Percentiles rank a stretch among this genome's conserved stretches.
Conservation (phyloP, 768 basidiomycete genomes). For the Boletus tomentosulus region DNA sequence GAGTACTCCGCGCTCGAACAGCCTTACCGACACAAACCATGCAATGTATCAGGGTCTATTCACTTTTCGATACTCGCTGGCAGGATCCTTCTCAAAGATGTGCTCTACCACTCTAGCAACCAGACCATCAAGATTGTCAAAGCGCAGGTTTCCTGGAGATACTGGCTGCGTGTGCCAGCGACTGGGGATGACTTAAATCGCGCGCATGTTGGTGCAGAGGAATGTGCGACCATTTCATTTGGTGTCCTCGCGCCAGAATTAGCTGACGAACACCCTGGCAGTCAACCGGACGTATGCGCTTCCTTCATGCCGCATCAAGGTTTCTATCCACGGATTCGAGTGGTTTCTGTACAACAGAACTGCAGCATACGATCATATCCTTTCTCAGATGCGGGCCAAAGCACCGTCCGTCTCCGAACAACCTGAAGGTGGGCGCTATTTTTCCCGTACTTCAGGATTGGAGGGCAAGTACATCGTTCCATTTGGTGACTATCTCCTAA, state of each 20-base stretch:
- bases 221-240: slow-evolving; percentile 39
- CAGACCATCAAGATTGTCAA: slow-evolving; percentile 82
- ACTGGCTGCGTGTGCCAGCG: slow-evolving; percentile 83
- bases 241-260: background rate
- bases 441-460: slow-evolving; percentile 36
- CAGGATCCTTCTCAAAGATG: slow-evolving; percentile 81
- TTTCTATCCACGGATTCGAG: slow-evolving; percentile 82
- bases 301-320: slow-evolving; percentile 74
- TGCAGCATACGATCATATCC: slow-evolving; percentile 81
- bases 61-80: slow-evolving; percentile 89
- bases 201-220: slow-evolving; percentile 45
- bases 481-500: background rate
- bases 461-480: slow-evolving; percentile 31
- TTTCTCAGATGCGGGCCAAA: slow-evolving; percentile 63
- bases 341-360: slow-evolving; percentile 93
- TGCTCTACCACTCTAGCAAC: slow-evolving; percentile 89
- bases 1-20: slow-evolving; percentile 16
- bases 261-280: slow-evolving; percentile 17
- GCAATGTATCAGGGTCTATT: slow-evolving; percentile 60
- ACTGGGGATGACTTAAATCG: slow-evolving; percentile 65
- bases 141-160: slow-evolving; percentile 87
- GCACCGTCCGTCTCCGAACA: slow-evolving; percentile 7
- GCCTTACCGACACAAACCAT: background rate
- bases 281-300: slow-evolving; percentile 35
- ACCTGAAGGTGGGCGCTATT: slow-evolving; percentile 35